phyloP scores from a whole-genome alignment of 106 monocot species.

The Dactylorhiza incarnata region DNA sequence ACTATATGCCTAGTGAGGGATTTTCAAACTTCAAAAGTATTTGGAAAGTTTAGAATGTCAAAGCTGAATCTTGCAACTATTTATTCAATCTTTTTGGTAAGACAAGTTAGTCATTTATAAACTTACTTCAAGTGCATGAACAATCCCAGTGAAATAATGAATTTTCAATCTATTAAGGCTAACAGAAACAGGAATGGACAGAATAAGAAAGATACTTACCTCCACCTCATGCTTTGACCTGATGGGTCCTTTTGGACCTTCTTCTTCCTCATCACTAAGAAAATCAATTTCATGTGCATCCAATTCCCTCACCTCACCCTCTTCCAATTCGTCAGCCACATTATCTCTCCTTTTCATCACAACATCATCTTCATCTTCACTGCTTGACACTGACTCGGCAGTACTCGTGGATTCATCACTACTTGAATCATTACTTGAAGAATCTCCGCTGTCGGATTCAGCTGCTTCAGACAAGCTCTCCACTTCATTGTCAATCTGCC shows the following conservation, averaged over 20 bases:
- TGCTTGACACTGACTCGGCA: constrained; percentile 3
- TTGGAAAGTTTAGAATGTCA: background rate
- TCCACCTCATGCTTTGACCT: constrained; percentile 10
- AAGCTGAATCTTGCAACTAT: background rate
- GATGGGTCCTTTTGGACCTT: constrained; percentile 8
- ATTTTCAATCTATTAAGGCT: background rate
- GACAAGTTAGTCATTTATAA: background rate
- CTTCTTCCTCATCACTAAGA: constrained; percentile 2
- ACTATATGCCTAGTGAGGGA: background rate
- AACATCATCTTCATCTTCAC: constrained; percentile 7
- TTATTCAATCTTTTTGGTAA: background rate
- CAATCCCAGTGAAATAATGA: background rate
- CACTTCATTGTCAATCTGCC: background rate
- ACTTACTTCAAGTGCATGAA: background rate
- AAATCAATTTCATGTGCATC: background rate
- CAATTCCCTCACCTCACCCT: constrained; percentile 3
- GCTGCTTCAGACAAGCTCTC: background rate
- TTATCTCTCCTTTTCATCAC: background rate
- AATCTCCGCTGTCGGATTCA: background rate
- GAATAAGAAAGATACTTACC: background rate
- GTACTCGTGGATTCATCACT: constrained; percentile 1
- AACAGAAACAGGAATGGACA: background rate
- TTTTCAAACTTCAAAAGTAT: background rate
- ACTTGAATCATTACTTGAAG: background rate
- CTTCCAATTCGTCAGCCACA: background rate